Base-by-base conservation (phyloP, 1,284 basidiomycete species). In the Puccinia coronata region DNA sequence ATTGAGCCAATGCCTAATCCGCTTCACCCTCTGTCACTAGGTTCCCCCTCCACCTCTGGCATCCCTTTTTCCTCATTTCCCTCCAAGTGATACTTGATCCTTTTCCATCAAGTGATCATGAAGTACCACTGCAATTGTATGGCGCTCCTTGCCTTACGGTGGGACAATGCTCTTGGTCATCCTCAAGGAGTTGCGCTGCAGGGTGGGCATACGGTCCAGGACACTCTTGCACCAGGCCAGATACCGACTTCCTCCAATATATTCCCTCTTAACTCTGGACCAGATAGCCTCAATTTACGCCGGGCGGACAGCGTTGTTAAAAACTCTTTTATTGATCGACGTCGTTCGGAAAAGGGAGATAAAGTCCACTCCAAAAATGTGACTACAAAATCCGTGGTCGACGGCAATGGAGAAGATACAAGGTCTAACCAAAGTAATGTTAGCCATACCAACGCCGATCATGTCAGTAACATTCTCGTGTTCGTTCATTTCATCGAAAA, bases 401-500 rank as follows among this genome's bases (percentile, higher is more conserved):
- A 67, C 47, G 41, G 36, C 41, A 47, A 43, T 67, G 63, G 41
- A 67, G 41, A 47, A 16, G 41, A 67, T 39, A 43, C 63, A 14
- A 28, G 41, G 41, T 25, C n/a, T 47, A 39, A 23, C n/a, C 63
- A 67, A 14, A 67, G 63, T 47, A 12, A 31, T 39, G 16, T 41
- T n/a, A 36, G 16, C 18, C 61, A 28, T 41, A n/a, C 61, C 23
- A 16, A 63, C 5, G 41, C 18, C 23, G 31, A 67, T 47, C 39
- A n/a, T 67, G 63, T 67, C 41, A 67, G 63, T 67, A 31, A 11
- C 28, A 47, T 67, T 67, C 41, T 67, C 63, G 28, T 67, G 39
- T 23, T n/a, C 5, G 23, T 67, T 25, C 2, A 8, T 25, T 67
- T 67, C 43, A 47, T 47, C n/a, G n/a, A n/a, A n/a, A n/a, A n/a